A percentile compares a stretch with the other conserved stretches of the same genome.
phyloP scores from a whole-genome alignment of 495 filamentous ascomycete genomes.

The Aspergillus hancockii region DNA sequence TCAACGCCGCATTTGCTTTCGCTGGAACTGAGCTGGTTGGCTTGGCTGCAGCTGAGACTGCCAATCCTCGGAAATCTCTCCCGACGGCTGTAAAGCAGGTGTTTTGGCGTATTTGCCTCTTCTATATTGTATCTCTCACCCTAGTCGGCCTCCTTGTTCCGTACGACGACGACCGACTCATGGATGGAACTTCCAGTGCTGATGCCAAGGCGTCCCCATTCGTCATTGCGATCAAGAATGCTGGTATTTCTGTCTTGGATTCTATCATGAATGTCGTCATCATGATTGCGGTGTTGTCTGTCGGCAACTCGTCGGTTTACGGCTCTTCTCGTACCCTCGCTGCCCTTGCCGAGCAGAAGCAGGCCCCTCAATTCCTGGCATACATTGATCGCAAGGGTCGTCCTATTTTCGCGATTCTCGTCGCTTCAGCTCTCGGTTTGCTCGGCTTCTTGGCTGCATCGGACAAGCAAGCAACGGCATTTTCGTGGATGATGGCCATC shows the following conservation, averaged over 20 bases:
- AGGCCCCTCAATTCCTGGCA: constrained; percentile 72
- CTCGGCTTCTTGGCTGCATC: constrained; percentile 79
- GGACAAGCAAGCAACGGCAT: constrained; percentile 60
- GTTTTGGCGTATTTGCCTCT: constrained; percentile 91
- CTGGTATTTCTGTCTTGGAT: constrained; percentile 72
- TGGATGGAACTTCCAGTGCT: constrained; percentile 52
- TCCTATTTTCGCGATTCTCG: constrained; percentile 69
- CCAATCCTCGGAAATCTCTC: constrained; percentile 82
- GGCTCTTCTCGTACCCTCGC: constrained; percentile 85
- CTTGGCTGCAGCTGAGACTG: constrained; percentile 83
- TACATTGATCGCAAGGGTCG: constrained; percentile 86
- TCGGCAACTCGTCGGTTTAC: constrained; percentile 86
- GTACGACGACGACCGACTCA: constrained; percentile 61
- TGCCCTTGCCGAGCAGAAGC: constrained; percentile 81
- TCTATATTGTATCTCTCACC: constrained; percentile 76
- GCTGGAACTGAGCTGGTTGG: constrained; percentile 93
- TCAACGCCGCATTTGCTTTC: constrained; percentile 91
- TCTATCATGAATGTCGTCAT: constrained; percentile 91
- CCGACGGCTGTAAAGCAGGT: constrained; percentile 90
- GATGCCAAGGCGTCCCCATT: constrained; percentile 83
- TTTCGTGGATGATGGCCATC: constrained; percentile 87
- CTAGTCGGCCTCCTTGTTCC: constrained; percentile 76
- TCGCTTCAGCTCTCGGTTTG: constrained; percentile 71
- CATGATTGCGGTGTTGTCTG: constrained; percentile 81
- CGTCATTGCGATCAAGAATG: constrained; percentile 82